Conservation (phyloP, 345 rosid genomes). For the Gynandropsis gynandra region DNA sequence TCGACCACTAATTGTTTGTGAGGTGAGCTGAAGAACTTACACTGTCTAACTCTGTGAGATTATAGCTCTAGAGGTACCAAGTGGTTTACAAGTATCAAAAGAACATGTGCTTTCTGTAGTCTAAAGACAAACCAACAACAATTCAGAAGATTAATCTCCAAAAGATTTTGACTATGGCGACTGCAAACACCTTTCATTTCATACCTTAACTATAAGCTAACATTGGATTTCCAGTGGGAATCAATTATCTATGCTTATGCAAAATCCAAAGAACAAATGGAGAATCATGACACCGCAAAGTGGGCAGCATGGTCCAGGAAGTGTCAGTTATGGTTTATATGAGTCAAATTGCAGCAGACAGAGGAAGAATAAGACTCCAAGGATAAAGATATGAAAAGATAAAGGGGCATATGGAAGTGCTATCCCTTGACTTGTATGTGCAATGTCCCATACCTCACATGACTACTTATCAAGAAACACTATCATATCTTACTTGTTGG, state of each 20-base stretch:
- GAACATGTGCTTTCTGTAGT: too few relatives aligned
- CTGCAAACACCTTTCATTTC: background rate
- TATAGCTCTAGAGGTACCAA: too few relatives aligned
- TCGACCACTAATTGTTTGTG: too few relatives aligned
- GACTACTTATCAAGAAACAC: slow-evolving; percentile 21
- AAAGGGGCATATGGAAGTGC: slow-evolving; percentile 13
- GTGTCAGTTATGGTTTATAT: background rate
- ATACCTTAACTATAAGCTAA: background rate
- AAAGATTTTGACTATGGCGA: slow-evolving; percentile 4
- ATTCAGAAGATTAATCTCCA: slow-evolving; percentile 5
- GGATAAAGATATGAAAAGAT: slow-evolving; percentile 15
- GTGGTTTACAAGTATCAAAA: too few relatives aligned
- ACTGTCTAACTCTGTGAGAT: too few relatives aligned
- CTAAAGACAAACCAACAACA: too few relatives aligned
- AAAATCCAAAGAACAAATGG: background rate
- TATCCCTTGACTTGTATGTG: slow-evolving; percentile 16
- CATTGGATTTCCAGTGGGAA: background rate
- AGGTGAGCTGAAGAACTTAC: too few relatives aligned
- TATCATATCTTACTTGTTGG: slow-evolving; percentile 9
- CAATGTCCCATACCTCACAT: slow-evolving; percentile 28
- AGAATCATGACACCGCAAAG: slow-evolving; percentile 10
- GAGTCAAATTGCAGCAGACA: slow-evolving; percentile 12
- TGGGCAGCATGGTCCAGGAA: background rate
- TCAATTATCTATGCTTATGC: background rate
- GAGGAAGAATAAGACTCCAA: slow-evolving; percentile 16